A percentile compares a stretch with the other conserved stretches of the same genome.
These are phyloP conservation scores for Phialophora macrospora DNA, from an alignment of 2,329 filamentous ascomycete genomes.

Conservation along the genomic window DNA sequence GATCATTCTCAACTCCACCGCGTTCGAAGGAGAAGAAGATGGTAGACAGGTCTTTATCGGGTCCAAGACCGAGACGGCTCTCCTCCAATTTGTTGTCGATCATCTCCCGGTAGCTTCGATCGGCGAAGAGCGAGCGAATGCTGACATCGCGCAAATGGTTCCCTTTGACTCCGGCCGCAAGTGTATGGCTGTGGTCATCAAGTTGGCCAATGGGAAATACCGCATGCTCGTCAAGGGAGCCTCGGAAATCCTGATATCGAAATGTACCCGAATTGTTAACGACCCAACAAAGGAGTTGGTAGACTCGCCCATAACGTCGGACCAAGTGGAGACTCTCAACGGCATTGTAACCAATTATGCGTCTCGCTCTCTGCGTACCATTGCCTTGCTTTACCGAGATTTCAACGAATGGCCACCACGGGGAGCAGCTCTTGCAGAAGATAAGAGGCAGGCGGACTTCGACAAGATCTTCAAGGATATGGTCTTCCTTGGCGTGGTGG, in stretches of 20 bases:
- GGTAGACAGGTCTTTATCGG: slow-evolving; percentile 68
- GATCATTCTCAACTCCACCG: slow-evolving; percentile 70
- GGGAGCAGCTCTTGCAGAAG: slow-evolving; percentile 60
- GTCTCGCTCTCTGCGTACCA: slow-evolving; percentile 78
- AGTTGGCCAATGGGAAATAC: slow-evolving; percentile 60
- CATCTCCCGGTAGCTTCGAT: slow-evolving; percentile 68
- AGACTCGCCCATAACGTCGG: slow-evolving; percentile 55
- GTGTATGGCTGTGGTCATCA: slow-evolving; percentile 70
- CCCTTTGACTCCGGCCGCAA: slow-evolving; percentile 70
- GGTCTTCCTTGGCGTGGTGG: slow-evolving; percentile 72
- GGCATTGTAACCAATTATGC: slow-evolving; percentile 78
- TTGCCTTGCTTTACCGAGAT: slow-evolving; percentile 81
- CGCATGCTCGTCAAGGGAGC: slow-evolving; percentile 62
- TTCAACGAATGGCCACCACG: slow-evolving; percentile 83
- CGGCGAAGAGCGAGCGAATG: slow-evolving; percentile 65
- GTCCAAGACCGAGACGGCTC: slow-evolving; percentile 77
- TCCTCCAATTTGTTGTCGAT: slow-evolving; percentile 71
- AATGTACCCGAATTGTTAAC: slow-evolving; percentile 58
- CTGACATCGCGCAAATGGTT: slow-evolving; percentile 58
- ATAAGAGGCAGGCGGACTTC: slow-evolving; percentile 67
- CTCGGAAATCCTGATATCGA: slow-evolving; percentile 56
- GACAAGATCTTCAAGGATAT: slow-evolving; percentile 71
- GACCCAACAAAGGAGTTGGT: slow-evolving; percentile 65
- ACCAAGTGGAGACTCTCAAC: slow-evolving; percentile 65
- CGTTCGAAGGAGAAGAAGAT: slow-evolving; percentile 69